phyloP scores from a whole-genome alignment of 352 stramenopile species.

The Pythium aristosporum region DNA sequence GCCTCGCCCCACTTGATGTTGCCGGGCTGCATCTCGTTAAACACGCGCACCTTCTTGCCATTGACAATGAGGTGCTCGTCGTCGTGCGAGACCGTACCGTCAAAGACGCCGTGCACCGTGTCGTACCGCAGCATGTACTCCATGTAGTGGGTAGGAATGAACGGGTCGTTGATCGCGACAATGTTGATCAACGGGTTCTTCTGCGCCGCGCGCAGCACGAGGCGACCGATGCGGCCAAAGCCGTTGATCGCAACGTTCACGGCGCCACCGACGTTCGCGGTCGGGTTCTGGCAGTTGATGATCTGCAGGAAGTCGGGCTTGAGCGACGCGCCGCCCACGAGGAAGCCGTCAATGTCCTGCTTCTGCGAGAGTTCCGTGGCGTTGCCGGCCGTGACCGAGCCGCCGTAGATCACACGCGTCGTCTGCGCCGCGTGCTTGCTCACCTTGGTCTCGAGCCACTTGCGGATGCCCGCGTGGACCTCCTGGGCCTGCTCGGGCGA shows the following conservation, averaged over 20 bases:
- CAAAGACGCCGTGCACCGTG: conserved; percentile 92
- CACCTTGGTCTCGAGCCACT: conserved; percentile 93
- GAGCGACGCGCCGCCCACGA: conserved; percentile 97
- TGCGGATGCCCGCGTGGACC: conserved; percentile 94
- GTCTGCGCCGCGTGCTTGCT: conserved; percentile 88
- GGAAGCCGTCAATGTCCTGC: conserved; percentile 97
- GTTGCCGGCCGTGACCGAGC: conserved; percentile 93
- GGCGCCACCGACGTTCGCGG: conserved; percentile 44
- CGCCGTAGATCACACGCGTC: conserved; percentile 97
- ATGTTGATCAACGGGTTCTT: conserved; percentile 88
- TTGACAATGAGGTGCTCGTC: conserved; percentile 90
- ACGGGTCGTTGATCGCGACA: conserved; percentile 94
- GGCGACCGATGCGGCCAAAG: conserved; percentile 98
- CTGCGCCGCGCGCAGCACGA: conserved; percentile 93
- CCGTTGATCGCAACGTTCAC: conserved; percentile 98
- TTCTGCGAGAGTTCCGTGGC: conserved; percentile 93
- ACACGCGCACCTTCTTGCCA: conserved; percentile 93
- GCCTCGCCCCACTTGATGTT: conserved; percentile 92
- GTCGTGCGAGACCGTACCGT: conserved; percentile 83
- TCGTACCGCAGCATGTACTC: conserved; percentile 93
- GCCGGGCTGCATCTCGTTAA: conserved; percentile 92
- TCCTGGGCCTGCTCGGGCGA: conserved; percentile 98
- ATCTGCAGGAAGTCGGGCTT: conserved; percentile 98
- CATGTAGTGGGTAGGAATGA: conserved; percentile 97
- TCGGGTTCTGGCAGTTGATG: conserved; percentile 90